Evolutionary conservation across 192 early-diverging fungal genomes (phyloP).

Genomic region (Umbelopsis ramanniana): DNA sequence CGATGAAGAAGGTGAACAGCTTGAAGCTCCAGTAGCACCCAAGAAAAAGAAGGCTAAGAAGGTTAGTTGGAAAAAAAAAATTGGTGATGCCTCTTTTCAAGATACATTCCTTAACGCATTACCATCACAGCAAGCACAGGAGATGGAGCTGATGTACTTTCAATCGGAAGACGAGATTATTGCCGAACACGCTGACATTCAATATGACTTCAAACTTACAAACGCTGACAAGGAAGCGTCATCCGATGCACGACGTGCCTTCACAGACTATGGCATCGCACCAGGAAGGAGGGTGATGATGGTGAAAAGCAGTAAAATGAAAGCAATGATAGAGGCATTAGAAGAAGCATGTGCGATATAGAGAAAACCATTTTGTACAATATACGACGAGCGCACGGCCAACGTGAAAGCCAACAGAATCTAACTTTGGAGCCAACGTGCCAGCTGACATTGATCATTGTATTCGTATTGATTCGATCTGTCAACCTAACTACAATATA

Average conservation of each 20-base stretch:
- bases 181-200: slow-evolving; percentile 71
- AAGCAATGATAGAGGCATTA: slow-evolving; percentile 5
- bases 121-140: not conserved
- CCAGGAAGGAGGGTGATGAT: slow-evolving; percentile 71
- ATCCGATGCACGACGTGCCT: slow-evolving; percentile 79
- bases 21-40: slow-evolving; percentile 31
- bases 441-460: too few relatives aligned
- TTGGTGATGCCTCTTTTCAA: not conserved
- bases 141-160: slow-evolving; percentile 59
- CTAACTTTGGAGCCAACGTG: too few relatives aligned
- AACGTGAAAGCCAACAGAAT: too few relatives aligned
- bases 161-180: slow-evolving; percentile 95
- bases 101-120: not conserved
- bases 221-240: slow-evolving; percentile 59
- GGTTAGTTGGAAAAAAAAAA: slow-evolving; percentile 28
- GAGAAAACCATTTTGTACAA: not conserved
- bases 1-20: slow-evolving; percentile 61
- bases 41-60: slow-evolving; percentile 49
- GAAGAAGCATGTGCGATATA: slow-evolving; percentile 14
- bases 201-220: slow-evolving; percentile 85
- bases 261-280: slow-evolving; percentile 84
- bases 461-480: too few relatives aligned
- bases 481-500: too few relatives aligned
- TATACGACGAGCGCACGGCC: not conserved
- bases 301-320: slow-evolving; percentile 34